phyloP scores from a whole-genome alignment of 169 alveolate genomes.

The Perkinsus chesapeaki region DNA sequence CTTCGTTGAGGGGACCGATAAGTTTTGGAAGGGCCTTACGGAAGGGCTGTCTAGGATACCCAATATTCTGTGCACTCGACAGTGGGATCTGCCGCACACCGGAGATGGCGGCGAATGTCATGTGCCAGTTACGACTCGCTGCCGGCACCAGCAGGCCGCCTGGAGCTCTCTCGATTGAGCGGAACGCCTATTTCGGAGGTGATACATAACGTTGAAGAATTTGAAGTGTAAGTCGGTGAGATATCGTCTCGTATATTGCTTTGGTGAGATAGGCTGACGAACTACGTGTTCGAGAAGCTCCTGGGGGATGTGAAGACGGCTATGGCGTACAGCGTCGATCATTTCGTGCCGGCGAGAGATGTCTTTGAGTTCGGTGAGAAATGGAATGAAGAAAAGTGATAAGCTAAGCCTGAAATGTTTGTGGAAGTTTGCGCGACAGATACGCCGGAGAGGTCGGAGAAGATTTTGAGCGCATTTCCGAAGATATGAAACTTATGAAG shows the following conservation, averaged over 20 bases:
- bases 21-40: background rate
- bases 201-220: background rate
- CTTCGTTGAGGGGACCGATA: background rate
- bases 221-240: background rate
- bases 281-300: background rate
- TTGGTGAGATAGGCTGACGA: background rate
- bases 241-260: background rate
- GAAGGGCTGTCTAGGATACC: background rate
- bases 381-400: background rate
- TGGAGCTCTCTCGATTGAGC: background rate
- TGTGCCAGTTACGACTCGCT: background rate
- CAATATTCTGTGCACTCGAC: background rate
- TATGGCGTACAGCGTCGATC: background rate
- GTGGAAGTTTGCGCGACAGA: background rate
- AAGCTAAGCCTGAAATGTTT: background rate
- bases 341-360: background rate
- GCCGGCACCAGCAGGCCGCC: background rate
- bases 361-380: background rate
- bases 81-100: background rate
- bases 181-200: background rate
- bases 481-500: slow-evolving; percentile 42
- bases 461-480: slow-evolving; percentile 19
- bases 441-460: slow-evolving; percentile 19
- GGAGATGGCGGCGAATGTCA: background rate
- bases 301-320: background rate